Conservation (phyloP, 2,329 filamentous ascomycete genomes). For the Ascochyta clinopodiicola region DNA sequence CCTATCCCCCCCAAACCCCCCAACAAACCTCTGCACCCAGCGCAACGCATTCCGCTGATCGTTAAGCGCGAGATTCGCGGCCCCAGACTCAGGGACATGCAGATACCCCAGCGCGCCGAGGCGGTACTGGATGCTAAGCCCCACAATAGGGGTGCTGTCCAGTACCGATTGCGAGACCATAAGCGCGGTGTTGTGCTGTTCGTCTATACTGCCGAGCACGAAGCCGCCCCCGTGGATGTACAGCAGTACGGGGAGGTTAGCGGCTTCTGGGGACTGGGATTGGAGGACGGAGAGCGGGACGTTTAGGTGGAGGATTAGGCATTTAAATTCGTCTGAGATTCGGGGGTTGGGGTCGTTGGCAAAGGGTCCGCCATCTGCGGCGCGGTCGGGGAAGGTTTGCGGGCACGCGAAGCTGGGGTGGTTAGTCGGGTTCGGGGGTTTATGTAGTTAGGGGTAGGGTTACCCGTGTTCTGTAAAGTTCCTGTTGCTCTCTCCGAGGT, state of each 20-base stretch:
- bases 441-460: not conserved
- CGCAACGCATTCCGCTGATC: conserved; percentile 45
- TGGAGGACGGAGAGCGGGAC: conserved; percentile 24
- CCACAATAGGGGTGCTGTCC: conserved; percentile 24
- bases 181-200: conserved; percentile 30
- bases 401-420: conserved; percentile 27
- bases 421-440: too few relatives aligned
- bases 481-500: conserved; percentile 1
- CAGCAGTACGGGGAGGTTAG: conserved; percentile 55
- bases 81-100: conserved; percentile 50
- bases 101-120: conserved; percentile 42
- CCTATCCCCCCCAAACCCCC: conserved; percentile 45
- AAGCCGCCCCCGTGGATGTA: conserved; percentile 63
- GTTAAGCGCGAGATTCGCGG: conserved; percentile 28
- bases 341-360: conserved; percentile 5
- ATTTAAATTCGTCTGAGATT: conserved; percentile 21
- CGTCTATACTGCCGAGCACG: conserved; percentile 44
- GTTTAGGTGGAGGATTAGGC: conserved; percentile 34
- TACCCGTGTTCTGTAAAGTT: conserved; percentile 29
- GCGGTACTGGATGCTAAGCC: conserved; percentile 33
- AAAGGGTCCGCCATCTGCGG: conserved; percentile 22
- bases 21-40: conserved; percentile 47
- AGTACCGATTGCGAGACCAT: conserved; percentile 33
- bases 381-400: conserved; percentile 17
- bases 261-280: not conserved